Evolutionary conservation across 768 basidiomycete genomes (phyloP).

Genomic region (Pholiota molesta): DNA sequence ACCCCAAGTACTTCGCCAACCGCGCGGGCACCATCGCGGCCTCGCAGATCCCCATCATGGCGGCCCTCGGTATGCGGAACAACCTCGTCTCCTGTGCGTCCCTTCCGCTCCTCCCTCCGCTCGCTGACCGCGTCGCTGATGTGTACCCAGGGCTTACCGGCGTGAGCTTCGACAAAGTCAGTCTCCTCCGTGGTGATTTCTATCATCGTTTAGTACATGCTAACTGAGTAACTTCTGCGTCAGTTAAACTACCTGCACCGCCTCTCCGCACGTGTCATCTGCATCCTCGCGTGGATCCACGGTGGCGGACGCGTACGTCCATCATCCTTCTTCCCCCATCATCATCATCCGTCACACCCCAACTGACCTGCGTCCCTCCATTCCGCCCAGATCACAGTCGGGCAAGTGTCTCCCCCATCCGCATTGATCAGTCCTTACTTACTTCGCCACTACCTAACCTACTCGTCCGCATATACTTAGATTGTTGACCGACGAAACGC

Average conservation of each 20-base stretch:
- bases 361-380: too few relatives aligned
- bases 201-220: too few relatives aligned
- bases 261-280: constrained; percentile 47
- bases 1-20: constrained; percentile 43
- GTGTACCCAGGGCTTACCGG: constrained; percentile 49
- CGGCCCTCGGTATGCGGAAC: constrained; percentile 63
- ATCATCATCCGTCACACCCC: background rate
- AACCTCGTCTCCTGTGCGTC: constrained; percentile 46
- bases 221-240: background rate
- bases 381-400: constrained; percentile 18
- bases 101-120: background rate
- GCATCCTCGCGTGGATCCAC: constrained; percentile 53
- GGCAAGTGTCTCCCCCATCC: constrained; percentile 10
- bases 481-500: constrained; percentile 20
- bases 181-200: too few relatives aligned
- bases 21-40: constrained; percentile 46
- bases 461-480: constrained; percentile 13
- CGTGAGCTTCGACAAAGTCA: constrained; percentile 47
- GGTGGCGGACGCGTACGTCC: constrained; percentile 42
- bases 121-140: background rate
- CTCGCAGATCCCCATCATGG: constrained; percentile 56
- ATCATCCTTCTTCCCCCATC: background rate
- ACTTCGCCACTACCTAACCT: background rate
- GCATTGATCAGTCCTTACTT: background rate
- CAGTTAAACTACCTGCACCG: constrained; percentile 52